These are phyloP conservation scores for Chrysochromulina parva DNA, from an alignment of 78 protist genomes.

Conservation along the genomic window DNA sequence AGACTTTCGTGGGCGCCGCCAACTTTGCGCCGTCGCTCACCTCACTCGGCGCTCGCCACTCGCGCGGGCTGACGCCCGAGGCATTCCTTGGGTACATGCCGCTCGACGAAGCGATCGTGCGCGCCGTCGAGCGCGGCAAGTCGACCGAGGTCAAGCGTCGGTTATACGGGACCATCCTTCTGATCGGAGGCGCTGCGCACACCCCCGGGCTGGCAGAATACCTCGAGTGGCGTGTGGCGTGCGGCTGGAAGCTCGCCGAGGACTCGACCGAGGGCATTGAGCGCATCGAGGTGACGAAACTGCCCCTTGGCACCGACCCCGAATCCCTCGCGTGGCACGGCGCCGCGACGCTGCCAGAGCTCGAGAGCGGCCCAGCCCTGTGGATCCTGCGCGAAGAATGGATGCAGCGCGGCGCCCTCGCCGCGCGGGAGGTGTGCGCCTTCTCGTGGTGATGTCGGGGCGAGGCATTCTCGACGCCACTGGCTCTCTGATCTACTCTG, in stretches of 20 bases:
- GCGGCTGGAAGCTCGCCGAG: background rate
- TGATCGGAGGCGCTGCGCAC: background rate
- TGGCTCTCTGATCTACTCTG: no score
- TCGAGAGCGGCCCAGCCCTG: background rate
- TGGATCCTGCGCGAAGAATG: background rate
- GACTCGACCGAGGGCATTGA: slow-evolving; percentile 19
- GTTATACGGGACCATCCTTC: background rate
- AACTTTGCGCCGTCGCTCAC: no score
- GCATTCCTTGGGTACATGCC: background rate
- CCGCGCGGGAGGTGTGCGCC: background rate
- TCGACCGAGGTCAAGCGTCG: background rate
- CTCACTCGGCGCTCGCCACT: no score
- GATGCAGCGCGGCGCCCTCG: background rate
- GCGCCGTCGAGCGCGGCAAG: background rate
- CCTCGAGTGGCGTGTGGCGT: slow-evolving; percentile 12
- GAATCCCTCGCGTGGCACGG: background rate
- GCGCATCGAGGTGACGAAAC: background rate
- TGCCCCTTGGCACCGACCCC: background rate
- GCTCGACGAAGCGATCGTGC: background rate
- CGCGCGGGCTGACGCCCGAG: background rate
- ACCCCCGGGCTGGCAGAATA: background rate
- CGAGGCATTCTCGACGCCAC: no score
- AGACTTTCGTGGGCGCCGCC: no score
- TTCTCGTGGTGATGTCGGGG: background rate
- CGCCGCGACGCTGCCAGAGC: background rate